A percentile compares a stretch with the other conserved stretches of the same genome.
Conservation (phyloP, 2,329 filamentous ascomycete species). For the Lecanicillium sp. region DNA sequence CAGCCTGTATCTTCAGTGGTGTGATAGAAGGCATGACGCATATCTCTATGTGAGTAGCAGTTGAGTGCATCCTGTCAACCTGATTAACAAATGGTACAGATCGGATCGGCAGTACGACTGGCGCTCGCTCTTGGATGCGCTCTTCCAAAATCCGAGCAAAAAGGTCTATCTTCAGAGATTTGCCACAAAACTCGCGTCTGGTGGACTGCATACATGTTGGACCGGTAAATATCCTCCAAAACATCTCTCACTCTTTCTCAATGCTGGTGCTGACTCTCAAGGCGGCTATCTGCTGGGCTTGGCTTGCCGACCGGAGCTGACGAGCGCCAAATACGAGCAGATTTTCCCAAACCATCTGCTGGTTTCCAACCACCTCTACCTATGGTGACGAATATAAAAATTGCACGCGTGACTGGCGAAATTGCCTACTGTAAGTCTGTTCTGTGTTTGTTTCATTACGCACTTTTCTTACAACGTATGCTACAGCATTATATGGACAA, state of each 20-base stretch:
- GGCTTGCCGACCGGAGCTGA: conserved; percentile 18
- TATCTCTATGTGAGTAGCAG: conserved; percentile 20
- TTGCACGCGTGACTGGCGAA: conserved; percentile 18
- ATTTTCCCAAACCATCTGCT: conserved; percentile 15
- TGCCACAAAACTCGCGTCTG: conserved; percentile 18
- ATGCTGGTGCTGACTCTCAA: conserved; percentile 2
- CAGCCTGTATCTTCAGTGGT: conserved; percentile 19
- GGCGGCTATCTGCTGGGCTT: conserved; percentile 18
- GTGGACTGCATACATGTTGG: conserved; percentile 23
- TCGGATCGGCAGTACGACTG: conserved; percentile 17
- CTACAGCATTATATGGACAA: conserved; percentile 18
- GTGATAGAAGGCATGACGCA: conserved; percentile 19
- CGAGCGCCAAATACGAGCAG: conserved; percentile 18
- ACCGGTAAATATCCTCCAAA: conserved; percentile 13
- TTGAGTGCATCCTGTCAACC: no score
- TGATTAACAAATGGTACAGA: conserved; percentile 10
- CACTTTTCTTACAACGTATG: background rate
- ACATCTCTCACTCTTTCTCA: no score
- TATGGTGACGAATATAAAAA: conserved; percentile 18
- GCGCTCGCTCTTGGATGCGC: conserved; percentile 19
- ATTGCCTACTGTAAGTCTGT: conserved; percentile 17
- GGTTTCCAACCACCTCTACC: conserved; percentile 18
- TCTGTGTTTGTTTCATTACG: background rate
- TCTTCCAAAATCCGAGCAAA: conserved; percentile 16
- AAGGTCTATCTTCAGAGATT: conserved; percentile 17